Base-by-base conservation (phyloP, 495 filamentous ascomycete species). In the Alectoria sarmentosa region DNA sequence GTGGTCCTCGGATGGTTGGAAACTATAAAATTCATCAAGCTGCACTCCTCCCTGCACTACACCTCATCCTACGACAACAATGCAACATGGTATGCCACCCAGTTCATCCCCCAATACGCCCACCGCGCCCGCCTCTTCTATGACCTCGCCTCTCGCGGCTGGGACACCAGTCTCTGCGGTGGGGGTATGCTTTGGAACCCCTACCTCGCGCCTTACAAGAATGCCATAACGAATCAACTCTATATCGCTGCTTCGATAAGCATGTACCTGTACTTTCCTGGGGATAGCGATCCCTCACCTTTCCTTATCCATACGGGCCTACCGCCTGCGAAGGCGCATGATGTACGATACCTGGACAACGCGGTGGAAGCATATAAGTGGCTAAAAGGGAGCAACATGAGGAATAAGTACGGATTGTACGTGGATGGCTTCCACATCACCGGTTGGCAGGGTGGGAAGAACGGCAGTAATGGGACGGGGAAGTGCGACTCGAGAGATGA, bases 141-240 rank as follows among this genome's bases (percentile, higher is more conserved):
- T 81, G 87, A 92, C 23, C 76, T 96, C 38, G 89, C 90, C 15
- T 81, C 82, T 11, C 72, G 73, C 9, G 93, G 91, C 14, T 97
- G 93, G 91, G 91, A 96, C 75, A 85, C 82, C 28, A 80, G 78
- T 46, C 81, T 96, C 3, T 97, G 94, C 69, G 83, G 83, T 17
- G 94, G 94, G 21, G 94, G 94, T 4, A 96, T 98, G 91, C 79
- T 87, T 58, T 98, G 94, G 94, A 94, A 86, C 58, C 94, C 91
- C 8, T 82, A 84, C 58, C 76, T 96, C 48, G 74, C 77, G 28
- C 91, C 93, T 1, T 97, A 98, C 76, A 98, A 98, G 73, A 98
- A 98, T 70, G 92, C 94, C 63, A 93, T 98, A 67, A 98, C 94
- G 38, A 98, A 98, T 72, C 86, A 98, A 72, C 82, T 97, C 13